These are phyloP conservation scores for Xylaria grammica DNA, from an alignment of 495 filamentous ascomycete species.

Conservation along the genomic window DNA sequence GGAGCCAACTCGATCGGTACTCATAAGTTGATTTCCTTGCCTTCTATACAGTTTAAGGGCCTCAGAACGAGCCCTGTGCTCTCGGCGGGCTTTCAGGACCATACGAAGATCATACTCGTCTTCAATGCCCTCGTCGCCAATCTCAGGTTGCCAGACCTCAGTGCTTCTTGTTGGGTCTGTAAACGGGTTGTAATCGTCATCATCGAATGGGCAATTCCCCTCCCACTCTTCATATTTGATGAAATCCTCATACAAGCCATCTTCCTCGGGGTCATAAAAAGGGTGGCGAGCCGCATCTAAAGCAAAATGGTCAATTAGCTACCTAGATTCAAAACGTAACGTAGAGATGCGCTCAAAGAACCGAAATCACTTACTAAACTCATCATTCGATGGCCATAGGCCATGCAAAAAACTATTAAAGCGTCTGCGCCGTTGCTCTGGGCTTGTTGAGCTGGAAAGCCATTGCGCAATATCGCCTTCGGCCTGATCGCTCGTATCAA, in stretches of 20 bases:
- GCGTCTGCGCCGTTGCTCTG: background rate
- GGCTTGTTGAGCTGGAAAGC: background rate
- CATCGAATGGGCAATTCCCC: conserved; percentile 12
- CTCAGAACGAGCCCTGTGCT: background rate
- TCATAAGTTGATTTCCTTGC: background rate
- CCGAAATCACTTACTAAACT: conserved; percentile 10
- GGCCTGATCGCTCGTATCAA: background rate
- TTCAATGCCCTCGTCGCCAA: conserved; percentile 21
- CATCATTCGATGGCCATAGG: background rate
- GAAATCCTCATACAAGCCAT: conserved; percentile 6
- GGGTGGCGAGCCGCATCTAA: conserved; percentile 7
- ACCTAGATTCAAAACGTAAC: background rate
- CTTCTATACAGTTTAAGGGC: background rate
- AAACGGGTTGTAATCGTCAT: conserved; percentile 4
- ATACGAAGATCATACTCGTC: conserved; percentile 16
- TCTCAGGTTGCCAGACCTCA: conserved; percentile 15
- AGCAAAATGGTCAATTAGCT: background rate
- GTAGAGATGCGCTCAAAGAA: background rate
- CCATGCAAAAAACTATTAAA: background rate
- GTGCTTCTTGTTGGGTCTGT: conserved; percentile 10
- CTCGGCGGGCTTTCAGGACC: conserved; percentile 7
- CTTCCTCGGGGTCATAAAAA: conserved; percentile 11
- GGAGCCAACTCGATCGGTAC: background rate
- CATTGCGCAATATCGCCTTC: background rate
- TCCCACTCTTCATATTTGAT: background rate